Evolutionary conservation across 768 basidiomycete species (phyloP).

Genomic region (Mycena sanguinolenta): DNA sequence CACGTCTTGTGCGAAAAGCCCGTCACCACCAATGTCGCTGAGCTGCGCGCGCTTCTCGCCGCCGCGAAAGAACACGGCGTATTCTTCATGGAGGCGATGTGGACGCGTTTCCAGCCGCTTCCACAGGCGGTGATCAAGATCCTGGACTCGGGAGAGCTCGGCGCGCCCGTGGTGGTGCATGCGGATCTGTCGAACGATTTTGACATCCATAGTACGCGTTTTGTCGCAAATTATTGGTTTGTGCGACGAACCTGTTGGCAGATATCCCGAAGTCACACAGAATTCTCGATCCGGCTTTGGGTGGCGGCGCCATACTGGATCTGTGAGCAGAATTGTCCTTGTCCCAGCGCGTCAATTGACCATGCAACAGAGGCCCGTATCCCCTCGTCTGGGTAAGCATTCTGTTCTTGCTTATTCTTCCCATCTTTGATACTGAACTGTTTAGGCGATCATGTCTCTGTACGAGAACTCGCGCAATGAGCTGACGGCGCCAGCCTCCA

Average conservation of each 20-base stretch:
- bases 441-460: constrained; percentile 79
- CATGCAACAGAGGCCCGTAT: constrained; percentile 75
- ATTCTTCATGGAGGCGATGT: constrained; percentile 94
- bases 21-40: constrained; percentile 81
- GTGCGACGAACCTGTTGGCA: constrained; percentile 41
- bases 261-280: constrained; percentile 79
- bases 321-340: constrained; percentile 67
- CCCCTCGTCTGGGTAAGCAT: constrained; percentile 80
- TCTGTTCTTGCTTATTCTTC: background rate
- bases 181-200: constrained; percentile 86
- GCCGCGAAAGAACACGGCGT: constrained; percentile 84
- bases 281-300: constrained; percentile 83
- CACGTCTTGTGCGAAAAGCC: constrained; percentile 93
- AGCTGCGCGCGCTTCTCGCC: constrained; percentile 78
- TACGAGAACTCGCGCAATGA: constrained; percentile 87
- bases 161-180: constrained; percentile 73
- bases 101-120: constrained; percentile 88
- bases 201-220: constrained; percentile 68
- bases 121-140: constrained; percentile 73
- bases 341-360: background rate
- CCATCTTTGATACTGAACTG: constrained; percentile 4
- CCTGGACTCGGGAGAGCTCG: constrained; percentile 73
- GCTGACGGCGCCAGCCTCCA: constrained; percentile 63
- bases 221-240: background rate
- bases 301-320: constrained; percentile 88